Percentiles rank a stretch among this genome's conserved stretches.
phyloP scores from a whole-genome alignment of 768 basidiomycete species.

The Kwoniella europaea region DNA sequence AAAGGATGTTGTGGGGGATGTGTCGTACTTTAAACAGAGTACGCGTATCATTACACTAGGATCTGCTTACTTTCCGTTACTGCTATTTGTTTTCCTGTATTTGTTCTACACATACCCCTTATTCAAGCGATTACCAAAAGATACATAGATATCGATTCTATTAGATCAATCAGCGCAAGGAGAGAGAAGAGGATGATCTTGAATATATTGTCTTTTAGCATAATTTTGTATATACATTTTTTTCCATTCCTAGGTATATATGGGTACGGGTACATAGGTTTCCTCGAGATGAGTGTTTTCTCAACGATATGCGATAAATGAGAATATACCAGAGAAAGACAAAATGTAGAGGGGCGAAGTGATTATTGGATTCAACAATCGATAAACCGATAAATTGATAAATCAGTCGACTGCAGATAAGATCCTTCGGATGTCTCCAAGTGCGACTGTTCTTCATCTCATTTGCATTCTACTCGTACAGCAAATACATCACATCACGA shows the following conservation, averaged over 20 bases:
- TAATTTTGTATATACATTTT: constrained; percentile 23
- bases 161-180: neutral
- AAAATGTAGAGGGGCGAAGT: neutral
- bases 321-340: neutral
- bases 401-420: no score
- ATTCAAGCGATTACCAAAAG: neutral
- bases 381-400: no score
- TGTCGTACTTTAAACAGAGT: constrained; percentile 46
- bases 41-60: no score
- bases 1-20: constrained; percentile 59
- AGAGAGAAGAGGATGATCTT: constrained; percentile 2
- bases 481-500: no score
- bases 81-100: neutral
- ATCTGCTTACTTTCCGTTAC: neutral
- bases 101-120: neutral
- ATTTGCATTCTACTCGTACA: no score
- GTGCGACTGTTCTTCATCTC: no score
- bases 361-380: neutral
- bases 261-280: neutral
- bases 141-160: neutral
- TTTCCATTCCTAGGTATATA: neutral
- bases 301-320: neutral
- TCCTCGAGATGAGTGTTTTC: neutral
- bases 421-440: no score
- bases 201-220: constrained; percentile 20